phyloP scores from a whole-genome alignment of 768 basidiomycete species.

The Macrolepiota dolichaula region DNA sequence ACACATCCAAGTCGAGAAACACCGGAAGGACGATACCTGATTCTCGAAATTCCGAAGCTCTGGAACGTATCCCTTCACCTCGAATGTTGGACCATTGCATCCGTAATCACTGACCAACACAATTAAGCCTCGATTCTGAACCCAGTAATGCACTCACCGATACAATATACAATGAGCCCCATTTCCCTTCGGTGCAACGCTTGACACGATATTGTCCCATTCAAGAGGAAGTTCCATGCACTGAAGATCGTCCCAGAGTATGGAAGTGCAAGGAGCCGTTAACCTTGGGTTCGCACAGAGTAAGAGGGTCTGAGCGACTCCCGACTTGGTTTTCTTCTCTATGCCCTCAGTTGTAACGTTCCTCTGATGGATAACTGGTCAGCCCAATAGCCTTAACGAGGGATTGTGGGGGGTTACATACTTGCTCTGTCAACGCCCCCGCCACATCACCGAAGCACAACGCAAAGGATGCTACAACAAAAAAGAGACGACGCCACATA shows the following conservation, averaged over 20 bases:
- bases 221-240: constrained; percentile 8
- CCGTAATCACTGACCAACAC: not conserved
- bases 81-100: constrained; percentile 1
- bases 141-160: not conserved
- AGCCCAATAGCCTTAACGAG: not conserved
- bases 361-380: not conserved
- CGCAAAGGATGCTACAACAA: not conserved
- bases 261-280: constrained; percentile 3
- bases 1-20: not conserved
- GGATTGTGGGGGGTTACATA: not conserved
- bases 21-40: constrained; percentile 4
- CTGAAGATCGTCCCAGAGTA: constrained; percentile 6
- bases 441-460: not conserved
- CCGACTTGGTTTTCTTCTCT: not conserved
- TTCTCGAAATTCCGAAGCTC: constrained; percentile 3
- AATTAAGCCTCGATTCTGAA: not conserved
- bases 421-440: not conserved
- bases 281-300: constrained; percentile 6
- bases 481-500: not conserved
- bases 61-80: not conserved
- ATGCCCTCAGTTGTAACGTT: not conserved
- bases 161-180: constrained; percentile 1
- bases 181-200: constrained; percentile 4
- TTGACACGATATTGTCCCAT: constrained; percentile 7
- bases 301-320: not conserved